A percentile compares a stretch with the other conserved stretches of the same genome.
These are phyloP conservation scores for Tephrocybe sp. DNA, from an alignment of 768 basidiomycete species.

Conservation along the genomic window DNA sequence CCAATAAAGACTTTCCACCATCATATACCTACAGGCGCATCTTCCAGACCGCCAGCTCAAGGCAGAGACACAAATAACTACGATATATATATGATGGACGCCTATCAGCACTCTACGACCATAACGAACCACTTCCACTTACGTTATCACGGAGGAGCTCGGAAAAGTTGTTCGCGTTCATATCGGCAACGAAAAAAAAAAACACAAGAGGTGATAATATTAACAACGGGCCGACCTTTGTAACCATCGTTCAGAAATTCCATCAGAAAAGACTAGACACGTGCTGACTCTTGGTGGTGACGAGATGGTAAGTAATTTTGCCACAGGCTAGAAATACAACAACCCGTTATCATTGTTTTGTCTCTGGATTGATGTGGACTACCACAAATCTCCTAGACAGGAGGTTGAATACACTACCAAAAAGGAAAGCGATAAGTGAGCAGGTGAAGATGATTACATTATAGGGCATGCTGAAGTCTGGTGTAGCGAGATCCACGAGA, in stretches of 20 bases:
- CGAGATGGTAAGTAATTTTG: background rate
- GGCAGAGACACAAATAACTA: background rate
- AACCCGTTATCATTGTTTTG: slow-evolving; percentile 11
- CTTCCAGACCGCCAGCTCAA: background rate
- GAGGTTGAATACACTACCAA: slow-evolving; percentile 89
- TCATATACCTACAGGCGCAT: background rate
- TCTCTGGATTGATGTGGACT: slow-evolving; percentile 26
- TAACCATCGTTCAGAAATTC: slow-evolving; percentile 8
- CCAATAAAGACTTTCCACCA: background rate
- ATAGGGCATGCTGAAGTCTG: slow-evolving; percentile 99
- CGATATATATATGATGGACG: background rate
- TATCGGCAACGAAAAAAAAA: background rate
- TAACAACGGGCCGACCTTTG: slow-evolving; percentile 5
- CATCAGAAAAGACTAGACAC: slow-evolving; percentile 15
- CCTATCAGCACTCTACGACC: no score
- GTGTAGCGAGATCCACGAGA: slow-evolving; percentile 93
- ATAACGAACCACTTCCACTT: no score
- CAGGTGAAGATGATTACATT: slow-evolving; percentile 98
- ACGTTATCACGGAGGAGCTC: background rate
- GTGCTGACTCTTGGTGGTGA: background rate
- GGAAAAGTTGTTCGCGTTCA: background rate
- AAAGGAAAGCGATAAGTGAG: slow-evolving; percentile 88
- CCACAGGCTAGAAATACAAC: slow-evolving; percentile 1
- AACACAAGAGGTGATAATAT: background rate
- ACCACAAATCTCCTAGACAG: slow-evolving; percentile 82